Conservation (phyloP, 768 basidiomycete genomes). For the Auricularia cornea region DNA sequence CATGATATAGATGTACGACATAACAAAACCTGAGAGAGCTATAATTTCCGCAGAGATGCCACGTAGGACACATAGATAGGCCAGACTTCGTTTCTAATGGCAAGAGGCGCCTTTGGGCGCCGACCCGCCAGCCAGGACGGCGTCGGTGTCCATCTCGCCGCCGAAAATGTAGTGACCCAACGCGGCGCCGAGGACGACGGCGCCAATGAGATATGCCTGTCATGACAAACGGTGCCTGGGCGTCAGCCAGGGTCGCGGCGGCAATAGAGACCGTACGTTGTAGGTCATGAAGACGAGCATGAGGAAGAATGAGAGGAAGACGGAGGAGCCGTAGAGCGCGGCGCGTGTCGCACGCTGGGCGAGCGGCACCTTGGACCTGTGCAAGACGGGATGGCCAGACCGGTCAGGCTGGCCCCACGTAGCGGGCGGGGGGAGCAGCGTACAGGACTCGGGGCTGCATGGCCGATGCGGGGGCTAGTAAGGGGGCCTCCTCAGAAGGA, state of each 20-base stretch:
- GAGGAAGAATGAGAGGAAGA: conserved; percentile 79
- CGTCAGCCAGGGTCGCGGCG: not conserved
- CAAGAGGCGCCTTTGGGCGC: conserved; percentile 69
- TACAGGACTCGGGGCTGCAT: conserved; percentile 27
- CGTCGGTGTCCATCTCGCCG: conserved; percentile 52
- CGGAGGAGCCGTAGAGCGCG: conserved; percentile 59
- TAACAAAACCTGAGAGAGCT: too few relatives aligned
- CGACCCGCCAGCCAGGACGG: conserved; percentile 35
- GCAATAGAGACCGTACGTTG: conserved; percentile 43
- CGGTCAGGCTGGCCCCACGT: not conserved
- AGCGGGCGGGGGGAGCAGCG: conserved; percentile 26
- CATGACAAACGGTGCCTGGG: not conserved
- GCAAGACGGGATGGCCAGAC: not conserved
- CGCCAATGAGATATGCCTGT: conserved; percentile 78
- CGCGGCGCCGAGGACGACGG: conserved; percentile 75
- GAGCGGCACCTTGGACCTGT: conserved; percentile 9
- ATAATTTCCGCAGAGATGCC: too few relatives aligned
- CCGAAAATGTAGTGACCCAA: conserved; percentile 77
- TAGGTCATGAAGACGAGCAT: conserved; percentile 98
- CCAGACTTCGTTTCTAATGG: conserved; percentile 40
- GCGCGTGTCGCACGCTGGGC: conserved; percentile 38
- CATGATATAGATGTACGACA: not conserved
- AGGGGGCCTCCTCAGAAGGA: conserved; percentile 43
- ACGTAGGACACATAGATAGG: too few relatives aligned
- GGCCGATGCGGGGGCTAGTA: conserved; percentile 40